These are phyloP conservation scores for Rhododendron molle DNA, from an alignment of 148 eudicot genomes.

Conservation along the genomic window DNA sequence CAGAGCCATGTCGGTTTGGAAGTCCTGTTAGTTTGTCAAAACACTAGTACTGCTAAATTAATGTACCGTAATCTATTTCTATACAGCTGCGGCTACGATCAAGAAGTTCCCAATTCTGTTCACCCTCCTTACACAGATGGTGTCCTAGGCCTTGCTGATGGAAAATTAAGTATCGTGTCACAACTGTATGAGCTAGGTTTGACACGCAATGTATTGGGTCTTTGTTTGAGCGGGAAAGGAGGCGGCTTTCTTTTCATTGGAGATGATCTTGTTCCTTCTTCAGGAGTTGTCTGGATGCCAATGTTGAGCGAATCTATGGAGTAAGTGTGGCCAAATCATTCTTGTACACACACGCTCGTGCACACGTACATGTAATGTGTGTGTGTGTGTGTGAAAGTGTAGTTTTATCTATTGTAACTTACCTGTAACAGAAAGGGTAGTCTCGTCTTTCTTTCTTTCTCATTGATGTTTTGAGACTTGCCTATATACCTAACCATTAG, in stretches of 20 bases:
- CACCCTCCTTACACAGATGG: constrained; percentile 77
- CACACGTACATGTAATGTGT: not conserved
- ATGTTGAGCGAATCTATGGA: constrained; percentile 36
- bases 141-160: constrained; percentile 70
- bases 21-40: not conserved
- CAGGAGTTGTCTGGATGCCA: constrained; percentile 64
- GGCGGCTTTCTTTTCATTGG: constrained; percentile 88
- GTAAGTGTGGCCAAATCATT: constrained; percentile 31
- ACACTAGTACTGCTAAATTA: not conserved
- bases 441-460: not conserved
- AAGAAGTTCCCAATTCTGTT: constrained; percentile 46
- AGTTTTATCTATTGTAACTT: not conserved
- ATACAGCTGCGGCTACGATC: constrained; percentile 87
- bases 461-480: not conserved
- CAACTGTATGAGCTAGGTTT: constrained; percentile 52
- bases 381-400: not conserved
- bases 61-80: not conserved
- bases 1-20: not conserved
- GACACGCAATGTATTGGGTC: constrained; percentile 66
- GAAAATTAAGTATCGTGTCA: constrained; percentile 61
- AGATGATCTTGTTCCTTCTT: constrained; percentile 57
- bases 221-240: constrained; percentile 74
- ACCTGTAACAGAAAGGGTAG: not conserved
- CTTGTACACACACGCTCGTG: not conserved
- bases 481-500: not conserved